Evolutionary conservation across 2,329 filamentous ascomycete genomes (phyloP), one percentile per base, ranked within the genome.

Genomic region (Fusarium brevicatenulatum): DNA sequence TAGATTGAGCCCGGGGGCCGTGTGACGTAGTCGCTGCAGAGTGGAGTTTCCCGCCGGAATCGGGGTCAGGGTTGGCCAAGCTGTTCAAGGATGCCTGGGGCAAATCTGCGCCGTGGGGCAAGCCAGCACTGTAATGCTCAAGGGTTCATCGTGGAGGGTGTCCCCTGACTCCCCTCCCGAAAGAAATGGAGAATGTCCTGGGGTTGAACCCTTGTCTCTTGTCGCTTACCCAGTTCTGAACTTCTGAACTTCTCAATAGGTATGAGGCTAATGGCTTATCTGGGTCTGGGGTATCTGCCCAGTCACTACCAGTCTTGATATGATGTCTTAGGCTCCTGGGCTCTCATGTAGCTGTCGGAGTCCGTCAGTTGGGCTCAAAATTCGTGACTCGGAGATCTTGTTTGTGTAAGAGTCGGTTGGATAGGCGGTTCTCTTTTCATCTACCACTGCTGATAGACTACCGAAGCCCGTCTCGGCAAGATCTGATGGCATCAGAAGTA

Each of bases 1-100:
- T 52, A 70, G 63, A 64, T 73, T 71, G 53, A 56, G 52, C 44
- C 72, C 50, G 68, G 65, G 73, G 63, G 56, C 64, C 25, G 40
- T 54, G 71, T 73, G 71, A 73, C 71, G 76, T 78, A 71, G 76
- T 70, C 57, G 46, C 67, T 66, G 21, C 44, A 32, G 36, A n/a
- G 71, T 74, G 71, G 68, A 30, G 42, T 37, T 36, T 58, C 19
- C 34, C 36, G 56, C 68, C 71, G 56, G 49, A 60, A 73, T 74
- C 71, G 71, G 66, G 68, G 30, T 42, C 54, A 53, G 60, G 59
- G 63, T 69, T 66, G 70, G 70, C 32, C 56, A 67, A 44, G 55
- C 36, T 42, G 36, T 42, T 46, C 70, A 64, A 65, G 65, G 57
- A 58, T 50, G 42, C 36, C 39, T 57, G 34, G 54, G 58, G 43